Evolutionary conservation across 176 grass and related monocot genomes (phyloP).

Genomic region (Coix lacrymajobi): DNA sequence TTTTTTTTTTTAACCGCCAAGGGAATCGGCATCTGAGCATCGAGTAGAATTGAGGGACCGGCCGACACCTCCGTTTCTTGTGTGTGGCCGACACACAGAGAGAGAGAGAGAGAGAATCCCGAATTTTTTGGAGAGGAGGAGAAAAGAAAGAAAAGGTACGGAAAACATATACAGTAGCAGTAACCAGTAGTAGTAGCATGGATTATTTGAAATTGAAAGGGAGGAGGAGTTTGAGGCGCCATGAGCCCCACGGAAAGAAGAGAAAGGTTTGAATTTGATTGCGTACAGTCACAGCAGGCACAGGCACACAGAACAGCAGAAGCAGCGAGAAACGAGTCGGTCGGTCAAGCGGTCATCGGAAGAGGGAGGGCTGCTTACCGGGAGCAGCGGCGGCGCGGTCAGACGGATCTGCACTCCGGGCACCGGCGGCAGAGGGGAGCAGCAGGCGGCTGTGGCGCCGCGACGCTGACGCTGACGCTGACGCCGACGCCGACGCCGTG

Average conservation of each 20-base stretch:
- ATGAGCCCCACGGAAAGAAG: background rate
- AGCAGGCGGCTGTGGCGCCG: background rate
- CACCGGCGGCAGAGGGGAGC: background rate
- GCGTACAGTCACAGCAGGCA: background rate
- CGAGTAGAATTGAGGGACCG: background rate
- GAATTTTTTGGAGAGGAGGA: too few species aligned
- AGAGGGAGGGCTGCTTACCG: background rate
- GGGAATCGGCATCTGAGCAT: background rate
- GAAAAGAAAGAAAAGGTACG: background rate
- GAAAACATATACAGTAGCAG: background rate
- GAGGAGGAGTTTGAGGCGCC: background rate
- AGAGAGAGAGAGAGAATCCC: background rate
- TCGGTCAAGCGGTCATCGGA: background rate
- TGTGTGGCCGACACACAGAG: too few species aligned
- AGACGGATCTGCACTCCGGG: conserved; percentile 13
- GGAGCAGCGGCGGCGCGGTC: background rate
- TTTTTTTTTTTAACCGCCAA: too few species aligned
- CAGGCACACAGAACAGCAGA: background rate
- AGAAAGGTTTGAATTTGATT: conserved; percentile 4
- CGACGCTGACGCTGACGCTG: too few species aligned
- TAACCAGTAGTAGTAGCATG: background rate
- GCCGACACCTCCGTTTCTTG: background rate
- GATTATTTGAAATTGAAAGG: background rate
- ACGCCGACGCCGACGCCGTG: too few species aligned
- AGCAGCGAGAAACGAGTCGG: background rate